phyloP scores from a whole-genome alignment of 2,329 filamentous ascomycete species.

The Cryphonectria parasitica region DNA sequence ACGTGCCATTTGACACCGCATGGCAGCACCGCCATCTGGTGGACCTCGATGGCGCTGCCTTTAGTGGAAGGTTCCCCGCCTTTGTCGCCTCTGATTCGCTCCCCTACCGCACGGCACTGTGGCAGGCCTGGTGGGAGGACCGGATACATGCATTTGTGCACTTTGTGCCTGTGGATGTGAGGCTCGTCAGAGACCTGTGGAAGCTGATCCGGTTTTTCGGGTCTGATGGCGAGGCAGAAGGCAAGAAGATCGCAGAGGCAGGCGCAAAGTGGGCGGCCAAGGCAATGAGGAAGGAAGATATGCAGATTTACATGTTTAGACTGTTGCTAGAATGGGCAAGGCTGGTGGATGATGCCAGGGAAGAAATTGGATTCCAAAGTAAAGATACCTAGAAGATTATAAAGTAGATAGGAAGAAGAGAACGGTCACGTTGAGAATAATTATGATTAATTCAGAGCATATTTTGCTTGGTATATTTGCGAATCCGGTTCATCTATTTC shows the following conservation, averaged over 20 bases:
- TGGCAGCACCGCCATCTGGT: slow-evolving; percentile 8
- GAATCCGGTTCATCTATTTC: background rate
- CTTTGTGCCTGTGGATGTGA: slow-evolving; percentile 13
- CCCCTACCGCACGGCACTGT: slow-evolving; percentile 8
- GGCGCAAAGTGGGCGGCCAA: slow-evolving; percentile 57
- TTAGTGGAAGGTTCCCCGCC: slow-evolving; percentile 3
- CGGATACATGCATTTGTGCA: slow-evolving; percentile 11
- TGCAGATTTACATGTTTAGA: slow-evolving; percentile 71
- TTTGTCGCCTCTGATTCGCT: slow-evolving; percentile 10
- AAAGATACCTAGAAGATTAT: background rate
- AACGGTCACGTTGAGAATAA: background rate
- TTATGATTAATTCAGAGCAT: no score
- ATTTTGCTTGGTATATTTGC: no score
- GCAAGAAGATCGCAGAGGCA: slow-evolving; percentile 12
- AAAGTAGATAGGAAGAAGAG: background rate
- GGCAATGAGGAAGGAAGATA: slow-evolving; percentile 72
- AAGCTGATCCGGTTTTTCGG: slow-evolving; percentile 1
- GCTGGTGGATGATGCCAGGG: slow-evolving; percentile 54
- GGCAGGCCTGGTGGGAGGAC: slow-evolving; percentile 13
- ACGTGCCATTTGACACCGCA: background rate
- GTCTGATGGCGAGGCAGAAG: slow-evolving; percentile 17
- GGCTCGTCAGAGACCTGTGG: slow-evolving; percentile 9
- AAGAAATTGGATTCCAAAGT: slow-evolving; percentile 50
- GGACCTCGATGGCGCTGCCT: slow-evolving; percentile 9
- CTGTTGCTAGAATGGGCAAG: slow-evolving; percentile 67